phyloP scores from a whole-genome alignment of 768 basidiomycete genomes.

The Polyporus arcularius region DNA sequence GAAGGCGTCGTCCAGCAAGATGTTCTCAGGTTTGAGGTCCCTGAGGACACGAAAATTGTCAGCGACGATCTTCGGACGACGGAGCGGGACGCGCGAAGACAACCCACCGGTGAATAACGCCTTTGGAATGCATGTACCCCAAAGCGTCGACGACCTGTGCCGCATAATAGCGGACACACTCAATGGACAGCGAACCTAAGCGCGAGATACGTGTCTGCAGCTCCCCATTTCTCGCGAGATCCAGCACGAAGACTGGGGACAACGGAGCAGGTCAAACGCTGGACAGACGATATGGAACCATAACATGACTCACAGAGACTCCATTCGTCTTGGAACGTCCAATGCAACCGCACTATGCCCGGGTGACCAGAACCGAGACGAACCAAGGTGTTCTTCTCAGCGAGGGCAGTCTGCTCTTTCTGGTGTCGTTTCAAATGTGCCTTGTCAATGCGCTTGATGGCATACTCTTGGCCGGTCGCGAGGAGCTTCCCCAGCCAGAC shows the following conservation, averaged over 20 bases:
- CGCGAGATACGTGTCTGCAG: slow-evolving; percentile 70
- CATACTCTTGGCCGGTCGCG: slow-evolving; percentile 63
- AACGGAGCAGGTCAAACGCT: slow-evolving; percentile 1
- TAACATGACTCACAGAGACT: slow-evolving; percentile 67
- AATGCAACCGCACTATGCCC: slow-evolving; percentile 78
- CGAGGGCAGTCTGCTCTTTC: slow-evolving; percentile 73
- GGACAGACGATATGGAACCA: neutral
- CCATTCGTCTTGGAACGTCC: slow-evolving; percentile 84
- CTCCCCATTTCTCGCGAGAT: slow-evolving; percentile 76
- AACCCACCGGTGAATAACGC: slow-evolving; percentile 80
- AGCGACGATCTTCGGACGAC: neutral
- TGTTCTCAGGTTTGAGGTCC: slow-evolving; percentile 85
- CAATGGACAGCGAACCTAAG: slow-evolving; percentile 83
- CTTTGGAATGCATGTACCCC: slow-evolving; percentile 87
- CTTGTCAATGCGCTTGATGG: slow-evolving; percentile 85
- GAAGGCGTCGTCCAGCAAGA: slow-evolving; percentile 84
- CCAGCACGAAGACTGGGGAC: slow-evolving; percentile 71
- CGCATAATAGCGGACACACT: slow-evolving; percentile 79
- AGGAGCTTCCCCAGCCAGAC: slow-evolving; percentile 57
- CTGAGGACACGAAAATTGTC: slow-evolving; percentile 33
- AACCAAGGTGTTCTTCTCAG: slow-evolving; percentile 79
- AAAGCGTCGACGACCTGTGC: slow-evolving; percentile 90
- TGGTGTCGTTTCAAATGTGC: slow-evolving; percentile 77
- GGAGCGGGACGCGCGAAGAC: neutral
- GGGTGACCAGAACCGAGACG: slow-evolving; percentile 68